Percentiles rank a stretch among this genome's conserved stretches.
Evolutionary conservation across 192 early-diverging fungal genomes (phyloP).

Genomic region (Rhizoclosmatium sp.): DNA sequence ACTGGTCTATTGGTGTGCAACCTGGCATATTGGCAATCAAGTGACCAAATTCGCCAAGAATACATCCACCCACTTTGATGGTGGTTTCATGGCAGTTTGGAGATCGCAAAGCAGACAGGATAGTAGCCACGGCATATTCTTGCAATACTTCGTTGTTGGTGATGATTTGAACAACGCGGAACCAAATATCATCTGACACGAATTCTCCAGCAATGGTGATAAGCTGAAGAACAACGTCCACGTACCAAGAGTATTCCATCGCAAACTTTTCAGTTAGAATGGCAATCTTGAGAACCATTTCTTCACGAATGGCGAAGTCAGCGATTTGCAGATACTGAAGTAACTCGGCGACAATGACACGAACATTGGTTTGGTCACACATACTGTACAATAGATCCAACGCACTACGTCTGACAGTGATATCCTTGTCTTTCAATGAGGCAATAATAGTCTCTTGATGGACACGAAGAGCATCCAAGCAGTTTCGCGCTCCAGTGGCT

Average conservation of each 20-base stretch:
- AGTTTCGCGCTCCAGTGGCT: slow-evolving; percentile 71
- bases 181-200: slow-evolving; percentile 98
- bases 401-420: slow-evolving; percentile 93
- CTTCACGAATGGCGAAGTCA: slow-evolving; percentile 91
- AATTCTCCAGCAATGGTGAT: slow-evolving; percentile 95
- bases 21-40: slow-evolving; percentile 89
- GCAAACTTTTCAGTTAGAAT: slow-evolving; percentile 98
- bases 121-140: slow-evolving; percentile 89
- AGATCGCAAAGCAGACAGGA: slow-evolving; percentile 77
- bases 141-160: slow-evolving; percentile 95
- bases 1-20: slow-evolving; percentile 90
- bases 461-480: slow-evolving; percentile 79
- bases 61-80: slow-evolving; percentile 94
- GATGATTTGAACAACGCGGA: slow-evolving; percentile 95
- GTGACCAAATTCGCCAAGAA: slow-evolving; percentile 98
- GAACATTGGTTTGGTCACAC: slow-evolving; percentile 90
- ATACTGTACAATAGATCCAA: slow-evolving; percentile 97
- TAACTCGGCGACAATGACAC: slow-evolving; percentile 88
- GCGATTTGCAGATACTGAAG: slow-evolving; percentile 89
- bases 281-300: slow-evolving; percentile 98
- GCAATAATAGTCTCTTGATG: slow-evolving; percentile 80
- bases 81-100: slow-evolving; percentile 96
- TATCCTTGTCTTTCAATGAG: slow-evolving; percentile 95
- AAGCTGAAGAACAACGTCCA: slow-evolving; percentile 96
- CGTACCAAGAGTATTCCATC: slow-evolving; percentile 98